Evolutionary conservation across 768 basidiomycete genomes (phyloP), one percentile per base, ranked within the genome.

Genomic region (Infundibulicybe gibba): DNA sequence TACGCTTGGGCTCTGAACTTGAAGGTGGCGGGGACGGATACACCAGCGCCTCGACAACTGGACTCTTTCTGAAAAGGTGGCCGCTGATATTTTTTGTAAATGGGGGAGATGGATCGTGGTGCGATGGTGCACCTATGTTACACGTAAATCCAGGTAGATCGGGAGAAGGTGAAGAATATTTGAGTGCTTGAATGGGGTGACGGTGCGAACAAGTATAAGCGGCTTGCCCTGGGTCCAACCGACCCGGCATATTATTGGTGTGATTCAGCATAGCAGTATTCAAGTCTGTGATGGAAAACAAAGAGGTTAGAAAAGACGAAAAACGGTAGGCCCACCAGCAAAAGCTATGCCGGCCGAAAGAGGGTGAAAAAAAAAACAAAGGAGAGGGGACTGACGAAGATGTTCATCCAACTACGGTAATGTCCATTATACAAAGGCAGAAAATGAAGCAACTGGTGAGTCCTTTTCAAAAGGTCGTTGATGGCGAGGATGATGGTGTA

Each of bases 331-430:
- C 25, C 25, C 25, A 25, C 25, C 25, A 3, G 25, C 49, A 49
- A 51, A 49, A 42, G 31, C 21, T 30, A 38, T 17, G 14, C 46
- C 11, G 19, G 13, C 19, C 15, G 20, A 33, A 9, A 43, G 32
- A 33, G 39, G 43, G 19, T 34, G 19, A 44, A 44, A 40, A 38
- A 64, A 30, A 32, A 35, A 53, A 42, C 20, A 52, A 53, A 8
- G 41, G 13, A 17, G 37, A 15, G 16, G 40, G 20, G 2, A 56
- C 54, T 39, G 38, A 58, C 57, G 49, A 53, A 37, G 34, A 41
- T 49, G 39, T 53, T 60, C 43, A 56, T 51, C 17, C 45, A 45
- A 51, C 41, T 16, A 45, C 34, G 19, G 34, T 43, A 49, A 43
- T 21, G 31, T 14, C 19, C 53, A 54, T 54, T 41, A 45, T 48